Evolutionary conservation across 139 green algal genomes (phyloP), one percentile per base, ranked within the genome.

Genomic region (Raphidocelis subcapitata): DNA sequence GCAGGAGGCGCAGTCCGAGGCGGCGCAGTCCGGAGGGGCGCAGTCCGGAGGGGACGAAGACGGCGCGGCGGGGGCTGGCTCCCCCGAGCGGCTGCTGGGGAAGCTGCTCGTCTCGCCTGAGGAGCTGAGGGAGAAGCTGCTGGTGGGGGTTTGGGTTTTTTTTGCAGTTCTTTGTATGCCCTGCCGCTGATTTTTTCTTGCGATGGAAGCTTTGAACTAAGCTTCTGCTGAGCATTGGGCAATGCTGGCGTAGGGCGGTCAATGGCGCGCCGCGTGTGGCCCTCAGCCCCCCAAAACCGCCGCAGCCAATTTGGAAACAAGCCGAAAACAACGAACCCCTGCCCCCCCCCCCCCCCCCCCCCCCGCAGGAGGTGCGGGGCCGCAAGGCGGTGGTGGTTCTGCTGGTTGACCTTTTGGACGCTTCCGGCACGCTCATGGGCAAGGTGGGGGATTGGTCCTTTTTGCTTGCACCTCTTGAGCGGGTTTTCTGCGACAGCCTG

Each of bases 331-430:
- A n/a, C n/a, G n/a, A n/a, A n/a, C n/a, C n/a, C n/a, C n/a, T n/a
- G n/a, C n/a, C n/a, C n/a, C n/a, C n/a, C n/a, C n/a, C n/a, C n/a
- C n/a, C n/a, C n/a, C n/a, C n/a, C n/a, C n/a, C 5, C 55, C n/a
- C 10, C n/a, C n/a, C 28, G 32, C 77, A 87, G 82, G 75, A 82
- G 63, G 82, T 96, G 52, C 63, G 77, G 26, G 28, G 65, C 16
- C 76, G 77, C 14, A 81, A 82, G 46, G 85, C 86, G 18, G 37
- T 95, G 71, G 85, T 93, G 24, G 87, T 96, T 51, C 81, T 96
- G 72, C 69, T 98, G 80, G 87, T 97, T 51, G 95, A 98, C 81
- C 72, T 98, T 36, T 65, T 93, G 60, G 95, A 99, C 79, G 86
- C 84, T 2, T 84, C 74, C 5, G 94, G 94, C 26, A 94, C 69